Evolutionary conservation across 768 basidiomycete species (phyloP).

Genomic region (Hygrocybe punicea): DNA sequence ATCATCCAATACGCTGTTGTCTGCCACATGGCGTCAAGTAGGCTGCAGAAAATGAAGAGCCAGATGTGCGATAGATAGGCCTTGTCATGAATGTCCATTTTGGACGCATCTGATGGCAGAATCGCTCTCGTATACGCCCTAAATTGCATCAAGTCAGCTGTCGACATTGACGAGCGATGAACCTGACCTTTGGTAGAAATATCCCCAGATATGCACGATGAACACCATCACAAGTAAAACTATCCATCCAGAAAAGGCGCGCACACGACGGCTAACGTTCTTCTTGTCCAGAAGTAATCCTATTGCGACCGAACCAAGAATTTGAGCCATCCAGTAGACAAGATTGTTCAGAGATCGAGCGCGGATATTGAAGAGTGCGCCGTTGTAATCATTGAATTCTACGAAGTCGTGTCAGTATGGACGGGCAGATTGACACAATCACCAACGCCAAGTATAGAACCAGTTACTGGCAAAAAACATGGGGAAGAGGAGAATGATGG

Average conservation of each 20-base stretch:
- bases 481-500: conserved; percentile 73
- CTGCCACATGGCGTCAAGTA: conserved; percentile 85
- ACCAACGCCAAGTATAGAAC: conserved; percentile 82
- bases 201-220: conserved; percentile 70
- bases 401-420: conserved; percentile 2
- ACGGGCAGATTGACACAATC: background rate
- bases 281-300: conserved; percentile 64
- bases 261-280: conserved; percentile 55
- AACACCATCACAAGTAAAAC: conserved; percentile 64
- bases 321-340: conserved; percentile 78
- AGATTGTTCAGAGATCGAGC: conserved; percentile 73
- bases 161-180: background rate
- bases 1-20: conserved; percentile 79
- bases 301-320: conserved; percentile 68
- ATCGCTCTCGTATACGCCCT: conserved; percentile 60
- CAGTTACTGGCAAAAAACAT: conserved; percentile 85
- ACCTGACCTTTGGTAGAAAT: conserved; percentile 65
- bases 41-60: conserved; percentile 69
- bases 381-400: conserved; percentile 82
- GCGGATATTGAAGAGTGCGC: conserved; percentile 76
- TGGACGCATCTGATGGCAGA: conserved; percentile 35
- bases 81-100: conserved; percentile 59
- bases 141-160: background rate
- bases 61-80: conserved; percentile 54
- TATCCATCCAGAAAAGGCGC: conserved; percentile 69